Evolutionary conservation across 2,329 filamentous ascomycete species (phyloP).

Genomic region (Remersonia thermophila): DNA sequence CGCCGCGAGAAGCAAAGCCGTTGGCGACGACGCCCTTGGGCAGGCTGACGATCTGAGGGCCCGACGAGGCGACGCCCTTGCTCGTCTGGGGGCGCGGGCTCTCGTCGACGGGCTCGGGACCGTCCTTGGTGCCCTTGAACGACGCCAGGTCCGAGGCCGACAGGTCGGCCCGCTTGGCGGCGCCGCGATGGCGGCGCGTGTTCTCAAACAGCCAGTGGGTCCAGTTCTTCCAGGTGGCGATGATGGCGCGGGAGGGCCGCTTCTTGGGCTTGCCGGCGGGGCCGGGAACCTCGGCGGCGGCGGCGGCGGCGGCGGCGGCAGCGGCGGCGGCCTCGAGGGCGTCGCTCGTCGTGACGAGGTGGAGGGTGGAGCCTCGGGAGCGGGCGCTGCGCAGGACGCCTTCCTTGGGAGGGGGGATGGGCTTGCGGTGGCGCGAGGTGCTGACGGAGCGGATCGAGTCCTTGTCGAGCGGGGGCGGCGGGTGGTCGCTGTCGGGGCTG

Average conservation of each 20-base stretch:
- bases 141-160: conserved; percentile 46
- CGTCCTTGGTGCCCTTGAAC: conserved; percentile 26
- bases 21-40: conserved; percentile 41
- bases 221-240: conserved; percentile 51
- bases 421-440: conserved; percentile 62
- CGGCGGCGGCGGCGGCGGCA: conserved; percentile 25
- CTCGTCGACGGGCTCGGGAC: conserved; percentile 36
- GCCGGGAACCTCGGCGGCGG: conserved; percentile 19
- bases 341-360: conserved; percentile 61
- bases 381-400: conserved; percentile 53
- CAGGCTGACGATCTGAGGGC: conserved; percentile 30
- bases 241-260: conserved; percentile 45
- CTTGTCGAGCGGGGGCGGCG: conserved; percentile 66
- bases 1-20: conserved; percentile 29
- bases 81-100: conserved; percentile 49
- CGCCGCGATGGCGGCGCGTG: conserved; percentile 37
- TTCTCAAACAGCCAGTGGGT: conserved; percentile 52
- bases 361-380: conserved; percentile 72
- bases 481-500: conserved; percentile 34
- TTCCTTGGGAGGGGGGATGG: conserved; percentile 80
- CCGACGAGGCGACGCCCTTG: conserved; percentile 30
- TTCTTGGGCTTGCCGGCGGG: conserved; percentile 34
- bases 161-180: conserved; percentile 38
- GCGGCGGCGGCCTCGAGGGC: conserved; percentile 27
- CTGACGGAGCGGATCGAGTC: conserved; percentile 63